Percentiles rank a stretch among this genome's conserved stretches.
Evolutionary conservation across 2,329 filamentous ascomycete species (phyloP).

Genomic region (Sphaerulina populicola): DNA sequence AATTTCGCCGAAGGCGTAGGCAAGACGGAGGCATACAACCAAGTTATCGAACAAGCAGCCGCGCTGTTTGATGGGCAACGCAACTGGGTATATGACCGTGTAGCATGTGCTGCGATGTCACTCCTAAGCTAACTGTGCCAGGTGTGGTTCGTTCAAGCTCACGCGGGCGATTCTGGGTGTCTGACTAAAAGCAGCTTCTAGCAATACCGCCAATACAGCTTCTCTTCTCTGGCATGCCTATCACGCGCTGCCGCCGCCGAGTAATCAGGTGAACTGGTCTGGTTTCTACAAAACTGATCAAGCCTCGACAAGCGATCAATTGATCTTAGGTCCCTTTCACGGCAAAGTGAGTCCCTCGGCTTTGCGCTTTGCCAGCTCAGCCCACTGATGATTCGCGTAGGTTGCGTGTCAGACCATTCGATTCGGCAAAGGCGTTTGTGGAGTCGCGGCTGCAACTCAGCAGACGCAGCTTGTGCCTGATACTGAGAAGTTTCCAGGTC

Average conservation of each 20-base stretch:
- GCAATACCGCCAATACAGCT: slow-evolving; percentile 68
- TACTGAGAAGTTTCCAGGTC: slow-evolving; percentile 66
- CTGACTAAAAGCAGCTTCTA: slow-evolving; percentile 30
- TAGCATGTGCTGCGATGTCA: not conserved
- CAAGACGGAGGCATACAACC: slow-evolving; percentile 65
- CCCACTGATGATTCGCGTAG: slow-evolving; percentile 4
- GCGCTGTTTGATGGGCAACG: slow-evolving; percentile 63
- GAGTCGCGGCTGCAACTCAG: slow-evolving; percentile 53
- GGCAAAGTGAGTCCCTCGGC: slow-evolving; percentile 46
- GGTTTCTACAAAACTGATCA: slow-evolving; percentile 67
- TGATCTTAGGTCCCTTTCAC: slow-evolving; percentile 73
- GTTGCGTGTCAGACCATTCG: slow-evolving; percentile 67
- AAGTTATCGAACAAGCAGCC: slow-evolving; percentile 62
- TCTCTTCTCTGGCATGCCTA: slow-evolving; percentile 73
- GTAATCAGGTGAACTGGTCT: slow-evolving; percentile 66
- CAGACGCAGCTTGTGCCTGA: slow-evolving; percentile 59
- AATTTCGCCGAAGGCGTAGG: slow-evolving; percentile 59
- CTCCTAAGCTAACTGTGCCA: not conserved
- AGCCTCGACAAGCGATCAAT: slow-evolving; percentile 36
- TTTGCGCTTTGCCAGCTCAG: not conserved
- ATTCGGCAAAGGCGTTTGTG: slow-evolving; percentile 68
- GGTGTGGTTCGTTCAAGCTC: slow-evolving; percentile 17
- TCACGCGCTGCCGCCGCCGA: slow-evolving; percentile 60
- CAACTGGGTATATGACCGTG: slow-evolving; percentile 60
- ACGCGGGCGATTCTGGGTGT: not conserved